Conservation (phyloP, 2,329 filamentous ascomycete species). For the Venturia aucupariae region DNA sequence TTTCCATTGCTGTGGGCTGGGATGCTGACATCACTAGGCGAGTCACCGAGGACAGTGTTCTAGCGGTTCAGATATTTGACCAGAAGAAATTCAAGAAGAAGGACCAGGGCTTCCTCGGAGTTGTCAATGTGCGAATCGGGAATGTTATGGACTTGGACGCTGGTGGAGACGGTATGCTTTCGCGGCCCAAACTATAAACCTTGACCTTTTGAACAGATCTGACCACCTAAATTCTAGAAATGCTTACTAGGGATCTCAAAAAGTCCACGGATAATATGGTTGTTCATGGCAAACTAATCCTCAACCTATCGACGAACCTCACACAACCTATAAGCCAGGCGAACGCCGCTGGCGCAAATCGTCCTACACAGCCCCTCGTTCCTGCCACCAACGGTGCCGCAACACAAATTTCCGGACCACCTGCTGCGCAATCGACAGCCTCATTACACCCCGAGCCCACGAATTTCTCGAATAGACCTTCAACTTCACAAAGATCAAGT, state of each 20-base stretch:
- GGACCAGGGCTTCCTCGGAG: slow-evolving; percentile 96
- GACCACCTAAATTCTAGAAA: slow-evolving; percentile 47
- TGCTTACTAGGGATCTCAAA: slow-evolving; percentile 94
- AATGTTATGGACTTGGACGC: slow-evolving; percentile 86
- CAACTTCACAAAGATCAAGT: slow-evolving; percentile 16
- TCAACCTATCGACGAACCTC: slow-evolving; percentile 91
- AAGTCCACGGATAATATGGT: slow-evolving; percentile 98
- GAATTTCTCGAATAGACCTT: slow-evolving; percentile 19
- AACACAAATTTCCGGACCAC: slow-evolving; percentile 23
- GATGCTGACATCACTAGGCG: slow-evolving; percentile 44
- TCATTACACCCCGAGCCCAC: slow-evolving; percentile 30
- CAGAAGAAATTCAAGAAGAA: slow-evolving; percentile 99
- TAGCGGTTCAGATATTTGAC: slow-evolving; percentile 97
- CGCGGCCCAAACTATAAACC: too few species aligned
- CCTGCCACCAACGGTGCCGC: slow-evolving; percentile 31
- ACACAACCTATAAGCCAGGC: slow-evolving; percentile 54
- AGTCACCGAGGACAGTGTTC: slow-evolving; percentile 89
- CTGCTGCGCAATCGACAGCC: slow-evolving; percentile 30
- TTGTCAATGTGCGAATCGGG: slow-evolving; percentile 93
- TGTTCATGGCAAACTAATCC: slow-evolving; percentile 93
- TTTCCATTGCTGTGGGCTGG: not conserved
- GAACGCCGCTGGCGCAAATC: slow-evolving; percentile 25
- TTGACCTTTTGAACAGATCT: not conserved
- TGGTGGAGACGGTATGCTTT: slow-evolving; percentile 73
- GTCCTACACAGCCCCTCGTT: slow-evolving; percentile 29